Conservation (phyloP, 2,329 filamentous ascomycete genomes). For the Fusarium brevicatenulatum region DNA sequence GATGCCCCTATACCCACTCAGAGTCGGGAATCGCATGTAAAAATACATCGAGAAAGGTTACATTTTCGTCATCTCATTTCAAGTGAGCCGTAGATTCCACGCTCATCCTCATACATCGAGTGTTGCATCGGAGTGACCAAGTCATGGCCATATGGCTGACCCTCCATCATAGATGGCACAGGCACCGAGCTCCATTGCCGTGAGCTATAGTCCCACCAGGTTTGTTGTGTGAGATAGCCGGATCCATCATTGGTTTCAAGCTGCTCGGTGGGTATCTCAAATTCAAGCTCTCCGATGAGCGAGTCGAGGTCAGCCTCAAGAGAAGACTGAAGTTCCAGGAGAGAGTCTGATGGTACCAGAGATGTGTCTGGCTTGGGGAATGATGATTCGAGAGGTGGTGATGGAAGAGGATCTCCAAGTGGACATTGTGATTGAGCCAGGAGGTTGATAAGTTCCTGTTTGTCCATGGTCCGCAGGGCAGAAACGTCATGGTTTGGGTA, state of each 20-base stretch:
- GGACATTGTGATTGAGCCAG: constrained; percentile 60
- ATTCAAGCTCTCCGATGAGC: constrained; percentile 35
- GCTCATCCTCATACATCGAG: constrained; percentile 27
- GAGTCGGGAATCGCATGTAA: constrained; percentile 13
- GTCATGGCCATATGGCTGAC: constrained; percentile 24
- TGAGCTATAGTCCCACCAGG: constrained; percentile 30
- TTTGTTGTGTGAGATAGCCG: constrained; percentile 23
- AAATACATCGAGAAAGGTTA: constrained; percentile 12
- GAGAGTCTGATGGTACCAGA: constrained; percentile 41
- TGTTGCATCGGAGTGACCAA: constrained; percentile 18
- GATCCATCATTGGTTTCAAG: constrained; percentile 17
- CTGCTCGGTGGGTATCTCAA: constrained; percentile 31
- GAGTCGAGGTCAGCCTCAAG: constrained; percentile 37
- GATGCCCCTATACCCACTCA: constrained; percentile 5
- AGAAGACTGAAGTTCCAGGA: constrained; percentile 33
- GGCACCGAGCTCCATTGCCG: constrained; percentile 34
- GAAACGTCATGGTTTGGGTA: constrained; percentile 68
- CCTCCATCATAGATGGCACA: constrained; percentile 19
- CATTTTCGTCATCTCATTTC: constrained; percentile 20
- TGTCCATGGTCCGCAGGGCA: constrained; percentile 63
- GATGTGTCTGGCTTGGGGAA: constrained; percentile 59
- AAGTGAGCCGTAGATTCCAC: constrained; percentile 27
- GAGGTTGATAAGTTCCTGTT: constrained; percentile 68
- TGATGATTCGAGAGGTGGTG: constrained; percentile 63
- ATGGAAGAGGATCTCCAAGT: constrained; percentile 58